Percentiles rank a stretch among this genome's conserved stretches.
Conservation (phyloP, 768 basidiomycete species). For the Sutorius australiensis region DNA sequence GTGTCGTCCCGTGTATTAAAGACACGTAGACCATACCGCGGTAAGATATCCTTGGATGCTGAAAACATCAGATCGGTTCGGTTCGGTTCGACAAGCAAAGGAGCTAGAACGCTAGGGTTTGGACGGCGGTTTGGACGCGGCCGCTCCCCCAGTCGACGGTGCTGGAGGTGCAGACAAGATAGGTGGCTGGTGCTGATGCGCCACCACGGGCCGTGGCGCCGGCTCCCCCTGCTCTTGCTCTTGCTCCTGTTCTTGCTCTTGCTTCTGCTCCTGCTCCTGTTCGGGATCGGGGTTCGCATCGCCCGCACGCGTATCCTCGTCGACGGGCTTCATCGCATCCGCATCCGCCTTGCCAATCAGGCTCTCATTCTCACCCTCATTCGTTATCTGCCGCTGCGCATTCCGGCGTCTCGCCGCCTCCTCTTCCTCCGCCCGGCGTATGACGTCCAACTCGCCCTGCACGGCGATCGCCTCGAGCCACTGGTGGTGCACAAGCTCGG, state of each 20-base stretch:
- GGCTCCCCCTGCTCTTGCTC: slow-evolving; percentile 5
- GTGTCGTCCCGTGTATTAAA: slow-evolving; percentile 1
- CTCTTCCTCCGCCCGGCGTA: slow-evolving; percentile 58
- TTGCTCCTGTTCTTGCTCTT: slow-evolving; percentile 8
- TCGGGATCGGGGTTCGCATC: slow-evolving; percentile 17
- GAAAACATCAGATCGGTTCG: background rate
- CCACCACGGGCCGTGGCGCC: background rate
- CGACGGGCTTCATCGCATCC: slow-evolving; percentile 78
- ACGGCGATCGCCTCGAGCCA: slow-evolving; percentile 87
- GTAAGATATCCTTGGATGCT: slow-evolving; percentile 4
- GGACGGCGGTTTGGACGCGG: slow-evolving; percentile 13
- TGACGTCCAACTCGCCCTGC: slow-evolving; percentile 86
- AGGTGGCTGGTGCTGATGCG: slow-evolving; percentile 24
- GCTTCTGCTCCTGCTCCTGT: slow-evolving; percentile 8
- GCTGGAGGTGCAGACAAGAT: slow-evolving; percentile 33
- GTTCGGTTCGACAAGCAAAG: background rate
- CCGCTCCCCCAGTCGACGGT: slow-evolving; percentile 3
- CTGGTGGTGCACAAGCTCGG: slow-evolving; percentile 78
- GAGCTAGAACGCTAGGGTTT: slow-evolving; percentile 3
- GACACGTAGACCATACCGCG: background rate
- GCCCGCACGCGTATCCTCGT: slow-evolving; percentile 32
- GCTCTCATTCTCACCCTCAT: slow-evolving; percentile 8
- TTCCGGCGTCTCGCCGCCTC: slow-evolving; percentile 32
- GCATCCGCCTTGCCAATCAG: slow-evolving; percentile 29
- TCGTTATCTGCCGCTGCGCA: slow-evolving; percentile 9